Evolutionary conservation across 139 green algal genomes (phyloP).

Genomic region (Chlorella sp.): DNA sequence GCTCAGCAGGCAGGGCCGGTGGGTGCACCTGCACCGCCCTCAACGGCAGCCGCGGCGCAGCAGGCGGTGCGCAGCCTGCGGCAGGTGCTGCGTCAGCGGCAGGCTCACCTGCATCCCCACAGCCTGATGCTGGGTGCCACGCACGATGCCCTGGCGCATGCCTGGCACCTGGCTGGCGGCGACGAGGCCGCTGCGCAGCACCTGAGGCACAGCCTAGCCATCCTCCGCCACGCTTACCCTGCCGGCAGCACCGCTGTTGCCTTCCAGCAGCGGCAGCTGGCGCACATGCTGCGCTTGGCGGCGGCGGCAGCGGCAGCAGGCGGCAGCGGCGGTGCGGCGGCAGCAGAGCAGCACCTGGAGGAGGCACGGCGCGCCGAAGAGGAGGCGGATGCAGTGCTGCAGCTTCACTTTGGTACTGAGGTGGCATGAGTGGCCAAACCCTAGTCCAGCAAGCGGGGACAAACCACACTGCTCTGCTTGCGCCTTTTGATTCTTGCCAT

Average conservation of each 20-base stretch:
- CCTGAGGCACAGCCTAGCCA: slow-evolving; percentile 21
- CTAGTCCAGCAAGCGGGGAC: no score
- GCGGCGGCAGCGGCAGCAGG: neutral
- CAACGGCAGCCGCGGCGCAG: neutral
- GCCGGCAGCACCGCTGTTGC: slow-evolving; percentile 5
- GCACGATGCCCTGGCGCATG: slow-evolving; percentile 34
- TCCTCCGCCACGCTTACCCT: slow-evolving; percentile 14
- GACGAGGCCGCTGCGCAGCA: slow-evolving; percentile 21
- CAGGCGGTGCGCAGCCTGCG: slow-evolving; percentile 3
- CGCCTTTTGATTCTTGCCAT: no score
- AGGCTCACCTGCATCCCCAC: slow-evolving; percentile 11
- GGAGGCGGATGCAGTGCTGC: slow-evolving; percentile 1
- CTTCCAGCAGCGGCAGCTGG: slow-evolving; percentile 30
- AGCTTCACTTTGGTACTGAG: slow-evolving; percentile 1
- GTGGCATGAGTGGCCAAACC: neutral
- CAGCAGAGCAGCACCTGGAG: neutral
- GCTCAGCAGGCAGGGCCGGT: neutral
- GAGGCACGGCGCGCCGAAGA: slow-evolving; percentile 6
- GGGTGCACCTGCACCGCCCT: no score
- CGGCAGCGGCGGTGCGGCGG: neutral
- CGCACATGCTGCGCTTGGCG: slow-evolving; percentile 5
- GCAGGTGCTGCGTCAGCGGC: slow-evolving; percentile 24
- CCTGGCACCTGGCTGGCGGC: slow-evolving; percentile 4
- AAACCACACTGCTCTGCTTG: no score
- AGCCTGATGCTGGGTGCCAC: slow-evolving; percentile 41